Evolutionary conservation across 2,329 filamentous ascomycete genomes (phyloP), one percentile per base, ranked within the genome.

Genomic region (Anisogramma anomala): DNA sequence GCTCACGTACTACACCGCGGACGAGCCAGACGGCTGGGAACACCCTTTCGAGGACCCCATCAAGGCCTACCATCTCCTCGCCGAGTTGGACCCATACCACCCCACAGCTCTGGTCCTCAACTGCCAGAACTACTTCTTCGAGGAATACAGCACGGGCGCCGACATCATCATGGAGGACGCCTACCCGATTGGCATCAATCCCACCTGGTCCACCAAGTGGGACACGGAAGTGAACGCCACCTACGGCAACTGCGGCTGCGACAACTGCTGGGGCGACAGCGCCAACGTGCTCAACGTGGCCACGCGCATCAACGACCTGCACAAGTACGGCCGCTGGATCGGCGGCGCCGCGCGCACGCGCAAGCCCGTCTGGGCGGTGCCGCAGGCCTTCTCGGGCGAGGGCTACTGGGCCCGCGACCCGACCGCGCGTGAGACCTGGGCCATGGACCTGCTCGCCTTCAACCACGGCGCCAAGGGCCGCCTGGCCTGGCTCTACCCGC

Each of bases 191-290:
- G 71, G 66, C 22, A 69, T 71, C 48, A 75, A 77, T 56, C 58
- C 65, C 4, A 69, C 63, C 3, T 74, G 61, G 48, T 72, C 66
- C 7, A 37, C 27, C 11, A 67, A 67, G 31, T 79, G 72, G 64
- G 62, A 65, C 43, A 79, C 74, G 0, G 55, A 57, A 0, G 76
- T 71, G 53, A 79, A 79, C 55, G 45, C 58, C 3, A 79, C 74
- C 0, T 71, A 77, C 39, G 75, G 75, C 47, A 70, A 73, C 58
- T 78, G 74, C 57, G 76, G 75, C 7, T 80, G 77, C 55, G 76
- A 80, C 52, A 68, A 73, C 55, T 80, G 76, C 54, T 49, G 55
- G 2, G 72, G 70, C 38, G 26, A 15, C 38, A 20, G 15, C 31
- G 22, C 14, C 38, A 54, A 53, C n/a, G 60, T 77, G 14, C 59